A percentile compares a stretch with the other conserved stretches of the same genome.
Conservation (phyloP, 257 asterid genomes). For the Cinchona pubescens region DNA sequence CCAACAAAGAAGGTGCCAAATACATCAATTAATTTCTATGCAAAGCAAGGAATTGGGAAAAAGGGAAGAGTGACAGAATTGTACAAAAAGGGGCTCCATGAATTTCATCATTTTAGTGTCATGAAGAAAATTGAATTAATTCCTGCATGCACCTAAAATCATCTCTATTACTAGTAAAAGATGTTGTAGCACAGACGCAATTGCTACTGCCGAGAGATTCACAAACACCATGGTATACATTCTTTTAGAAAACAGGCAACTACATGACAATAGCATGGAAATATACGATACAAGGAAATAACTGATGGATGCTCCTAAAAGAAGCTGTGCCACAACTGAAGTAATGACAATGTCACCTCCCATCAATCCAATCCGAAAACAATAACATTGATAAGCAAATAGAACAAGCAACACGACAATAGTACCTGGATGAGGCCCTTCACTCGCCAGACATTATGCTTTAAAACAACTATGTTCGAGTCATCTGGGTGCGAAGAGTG, state of each 20-base stretch:
- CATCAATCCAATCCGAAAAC: neutral
- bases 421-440: conserved; percentile 69
- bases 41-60: neutral
- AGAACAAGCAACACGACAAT: neutral
- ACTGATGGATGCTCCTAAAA: neutral
- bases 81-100: neutral
- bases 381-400: neutral
- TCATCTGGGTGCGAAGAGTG: conserved; percentile 61
- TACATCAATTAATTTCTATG: neutral
- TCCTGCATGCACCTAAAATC: neutral
- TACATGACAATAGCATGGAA: neutral
- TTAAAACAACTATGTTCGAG: conserved; percentile 63
- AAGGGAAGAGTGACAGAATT: neutral
- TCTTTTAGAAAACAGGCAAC: neutral
- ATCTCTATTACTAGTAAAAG: neutral
- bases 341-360: neutral
- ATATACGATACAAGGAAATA: neutral
- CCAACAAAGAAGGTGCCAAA: neutral
- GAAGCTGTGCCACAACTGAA: neutral
- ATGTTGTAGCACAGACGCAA: neutral
- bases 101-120: neutral
- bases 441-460: conserved; percentile 77
- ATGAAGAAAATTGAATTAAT: neutral
- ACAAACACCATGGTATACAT: neutral
- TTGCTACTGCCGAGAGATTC: neutral